Evolutionary conservation across 805 yeast genomes (phyloP).

Genomic region (Candida yuanshanica): DNA sequence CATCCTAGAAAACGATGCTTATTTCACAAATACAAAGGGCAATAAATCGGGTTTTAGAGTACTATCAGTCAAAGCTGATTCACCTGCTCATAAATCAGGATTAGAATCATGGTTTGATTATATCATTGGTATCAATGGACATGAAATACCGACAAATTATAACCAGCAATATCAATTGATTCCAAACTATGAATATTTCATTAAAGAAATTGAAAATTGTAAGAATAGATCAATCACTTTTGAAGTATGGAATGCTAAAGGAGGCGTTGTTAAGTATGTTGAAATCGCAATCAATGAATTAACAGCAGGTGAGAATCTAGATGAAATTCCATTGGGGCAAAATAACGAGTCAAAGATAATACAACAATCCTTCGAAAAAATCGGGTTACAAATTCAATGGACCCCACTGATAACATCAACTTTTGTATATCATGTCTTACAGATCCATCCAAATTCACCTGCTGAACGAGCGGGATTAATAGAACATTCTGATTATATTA

Average conservation of each 20-base stretch:
- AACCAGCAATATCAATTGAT: conserved; percentile 28
- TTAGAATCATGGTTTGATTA: conserved; percentile 87
- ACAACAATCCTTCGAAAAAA: conserved; percentile 36
- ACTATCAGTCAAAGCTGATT: conserved; percentile 39
- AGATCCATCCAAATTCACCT: conserved; percentile 69
- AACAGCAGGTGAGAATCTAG: conserved; percentile 22
- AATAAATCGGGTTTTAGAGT: conserved; percentile 52
- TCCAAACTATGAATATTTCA: conserved; percentile 40
- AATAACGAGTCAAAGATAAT: conserved; percentile 14
- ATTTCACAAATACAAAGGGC: conserved; percentile 24
- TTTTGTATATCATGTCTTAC: conserved; percentile 80
- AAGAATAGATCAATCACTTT: conserved; percentile 41
- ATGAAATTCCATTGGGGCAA: conserved; percentile 21
- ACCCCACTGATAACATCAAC: conserved; percentile 71
- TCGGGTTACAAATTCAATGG: conserved; percentile 73
- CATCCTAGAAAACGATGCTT: conserved; percentile 19
- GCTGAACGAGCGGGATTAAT: conserved; percentile 78
- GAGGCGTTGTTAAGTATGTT: conserved; percentile 51
- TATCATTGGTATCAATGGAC: conserved; percentile 74
- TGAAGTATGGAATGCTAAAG: conserved; percentile 84
- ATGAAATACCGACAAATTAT: conserved; percentile 40
- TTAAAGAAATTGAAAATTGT: conserved; percentile 37
- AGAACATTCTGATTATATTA: conserved; percentile 81
- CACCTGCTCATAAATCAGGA: conserved; percentile 45
- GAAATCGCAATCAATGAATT: conserved; percentile 26